Percentiles rank a stretch among this genome's conserved stretches.
These are phyloP conservation scores for Lotmaria passim DNA, from an alignment of 208 protist species.

Conservation along the genomic window DNA sequence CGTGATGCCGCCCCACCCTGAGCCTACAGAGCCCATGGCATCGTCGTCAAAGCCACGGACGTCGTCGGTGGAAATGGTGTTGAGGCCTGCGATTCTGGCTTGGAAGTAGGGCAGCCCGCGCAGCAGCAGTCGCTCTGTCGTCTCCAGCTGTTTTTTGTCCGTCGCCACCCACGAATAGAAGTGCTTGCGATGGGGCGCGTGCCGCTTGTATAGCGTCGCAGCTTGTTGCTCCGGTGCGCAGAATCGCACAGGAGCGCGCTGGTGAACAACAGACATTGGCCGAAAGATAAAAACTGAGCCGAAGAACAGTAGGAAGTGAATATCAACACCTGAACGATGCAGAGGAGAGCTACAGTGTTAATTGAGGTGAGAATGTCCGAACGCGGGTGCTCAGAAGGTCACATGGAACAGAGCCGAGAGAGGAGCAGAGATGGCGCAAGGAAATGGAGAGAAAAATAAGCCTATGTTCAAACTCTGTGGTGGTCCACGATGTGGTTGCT, in stretches of 20 bases:
- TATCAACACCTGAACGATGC: no score
- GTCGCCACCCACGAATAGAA: conserved; percentile 51
- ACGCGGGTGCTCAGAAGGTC: no score
- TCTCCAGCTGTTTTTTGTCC: conserved; percentile 34
- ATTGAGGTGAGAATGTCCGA: no score
- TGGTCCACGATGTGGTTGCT: no score
- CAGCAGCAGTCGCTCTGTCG: conserved; percentile 39
- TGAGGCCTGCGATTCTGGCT: conserved; percentile 42
- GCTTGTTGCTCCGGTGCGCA: not conserved
- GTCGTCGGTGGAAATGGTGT: conserved; percentile 64
- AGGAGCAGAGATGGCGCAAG: no score
- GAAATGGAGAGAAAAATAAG: no score
- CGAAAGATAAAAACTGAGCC: not conserved
- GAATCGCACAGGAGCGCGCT: not conserved
- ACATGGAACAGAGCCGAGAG: no score
- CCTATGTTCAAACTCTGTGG: no score
- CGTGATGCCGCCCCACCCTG: not conserved
- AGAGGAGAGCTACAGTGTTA: no score
- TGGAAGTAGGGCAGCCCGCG: conserved; percentile 39
- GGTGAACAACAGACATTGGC: conserved; percentile 8
- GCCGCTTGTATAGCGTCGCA: conserved; percentile 5
- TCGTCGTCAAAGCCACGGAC: conserved; percentile 29
- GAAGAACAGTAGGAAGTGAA: no score
- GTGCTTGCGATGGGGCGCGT: conserved; percentile 34
- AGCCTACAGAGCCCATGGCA: not conserved